These are phyloP conservation scores for Manihot esculenta DNA, from an alignment of 441 rosid species.

Conservation along the genomic window DNA sequence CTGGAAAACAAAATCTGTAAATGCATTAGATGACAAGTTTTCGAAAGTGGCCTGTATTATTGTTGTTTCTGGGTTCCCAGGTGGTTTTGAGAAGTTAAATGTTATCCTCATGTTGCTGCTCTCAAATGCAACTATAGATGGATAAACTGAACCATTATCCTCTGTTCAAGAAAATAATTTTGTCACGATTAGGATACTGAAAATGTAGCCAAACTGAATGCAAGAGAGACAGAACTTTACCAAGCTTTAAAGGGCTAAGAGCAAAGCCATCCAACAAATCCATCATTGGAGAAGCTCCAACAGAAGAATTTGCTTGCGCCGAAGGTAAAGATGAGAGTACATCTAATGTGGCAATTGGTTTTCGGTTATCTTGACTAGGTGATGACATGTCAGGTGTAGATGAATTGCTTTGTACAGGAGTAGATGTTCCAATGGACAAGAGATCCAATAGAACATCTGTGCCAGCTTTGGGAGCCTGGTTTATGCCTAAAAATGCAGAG, in stretches of 20 bases:
- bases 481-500: conserved; percentile 40
- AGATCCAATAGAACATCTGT: conserved; percentile 86
- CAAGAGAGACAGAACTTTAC: conserved; percentile 37
- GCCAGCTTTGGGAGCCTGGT: conserved; percentile 65
- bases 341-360: conserved; percentile 43
- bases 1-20: conserved; percentile 84
- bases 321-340: conserved; percentile 45
- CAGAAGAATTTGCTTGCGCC: conserved; percentile 39
- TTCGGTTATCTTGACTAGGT: conserved; percentile 39
- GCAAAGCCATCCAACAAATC: conserved; percentile 88
- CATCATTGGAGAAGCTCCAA: conserved; percentile 55
- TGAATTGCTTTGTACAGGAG: conserved; percentile 56
- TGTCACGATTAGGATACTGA: conserved; percentile 18
- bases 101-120: conserved; percentile 79
- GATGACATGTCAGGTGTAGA: conserved; percentile 57
- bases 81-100: conserved; percentile 76
- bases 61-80: conserved; percentile 74
- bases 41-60: conserved; percentile 69
- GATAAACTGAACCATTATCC: conserved; percentile 75
- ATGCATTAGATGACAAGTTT: conserved; percentile 61
- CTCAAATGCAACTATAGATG: conserved; percentile 76
- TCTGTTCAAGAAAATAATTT: conserved; percentile 45
- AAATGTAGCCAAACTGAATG: conserved; percentile 21
- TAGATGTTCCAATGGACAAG: conserved; percentile 70
- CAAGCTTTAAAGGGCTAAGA: conserved; percentile 55